These are phyloP conservation scores for Fusarium brachygibbosum DNA, from an alignment of 2,329 filamentous ascomycete species.

Conservation along the genomic window DNA sequence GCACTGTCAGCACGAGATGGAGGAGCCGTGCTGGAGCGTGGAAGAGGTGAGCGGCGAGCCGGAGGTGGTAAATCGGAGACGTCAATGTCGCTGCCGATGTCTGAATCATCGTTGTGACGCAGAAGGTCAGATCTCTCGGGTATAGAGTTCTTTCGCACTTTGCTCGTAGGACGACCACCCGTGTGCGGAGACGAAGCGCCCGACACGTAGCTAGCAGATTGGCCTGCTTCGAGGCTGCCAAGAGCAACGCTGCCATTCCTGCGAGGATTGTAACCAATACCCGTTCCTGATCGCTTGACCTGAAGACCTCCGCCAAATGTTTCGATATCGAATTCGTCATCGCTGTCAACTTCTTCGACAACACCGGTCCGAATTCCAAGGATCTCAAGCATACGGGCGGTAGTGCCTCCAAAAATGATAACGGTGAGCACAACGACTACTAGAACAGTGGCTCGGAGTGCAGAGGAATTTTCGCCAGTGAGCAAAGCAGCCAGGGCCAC, in stretches of 20 bases:
- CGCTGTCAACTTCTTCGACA: conserved; percentile 95
- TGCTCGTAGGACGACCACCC: conserved; percentile 59
- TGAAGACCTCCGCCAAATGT: conserved; percentile 78
- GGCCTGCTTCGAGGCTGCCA: conserved; percentile 61
- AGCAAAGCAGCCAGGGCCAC: conserved; percentile 93
- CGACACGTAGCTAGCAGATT: conserved; percentile 65
- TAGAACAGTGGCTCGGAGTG: conserved; percentile 92
- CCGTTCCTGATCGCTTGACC: conserved; percentile 82
- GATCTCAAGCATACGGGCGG: conserved; percentile 97
- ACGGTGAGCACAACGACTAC: conserved; percentile 97
- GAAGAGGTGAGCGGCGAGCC: conserved; percentile 61
- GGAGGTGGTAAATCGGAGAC: conserved; percentile 75
- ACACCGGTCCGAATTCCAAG: conserved; percentile 96
- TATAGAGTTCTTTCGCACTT: conserved; percentile 67
- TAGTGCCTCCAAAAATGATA: conserved; percentile 98
- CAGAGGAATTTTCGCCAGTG: conserved; percentile 82
- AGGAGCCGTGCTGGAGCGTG: conserved; percentile 47
- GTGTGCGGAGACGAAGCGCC: conserved; percentile 65
- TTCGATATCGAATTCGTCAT: conserved; percentile 99
- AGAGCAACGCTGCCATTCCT: conserved; percentile 72
- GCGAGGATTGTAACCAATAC: conserved; percentile 82
- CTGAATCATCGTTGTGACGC: conserved; percentile 65
- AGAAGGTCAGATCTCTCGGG: conserved; percentile 70
- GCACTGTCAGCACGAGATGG: conserved; percentile 49
- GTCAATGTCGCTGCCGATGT: conserved; percentile 74